Evolutionary conservation across 352 stramenopile species (phyloP), one percentile per base, ranked within the genome.

Genomic region (Phytophthora syringae): DNA sequence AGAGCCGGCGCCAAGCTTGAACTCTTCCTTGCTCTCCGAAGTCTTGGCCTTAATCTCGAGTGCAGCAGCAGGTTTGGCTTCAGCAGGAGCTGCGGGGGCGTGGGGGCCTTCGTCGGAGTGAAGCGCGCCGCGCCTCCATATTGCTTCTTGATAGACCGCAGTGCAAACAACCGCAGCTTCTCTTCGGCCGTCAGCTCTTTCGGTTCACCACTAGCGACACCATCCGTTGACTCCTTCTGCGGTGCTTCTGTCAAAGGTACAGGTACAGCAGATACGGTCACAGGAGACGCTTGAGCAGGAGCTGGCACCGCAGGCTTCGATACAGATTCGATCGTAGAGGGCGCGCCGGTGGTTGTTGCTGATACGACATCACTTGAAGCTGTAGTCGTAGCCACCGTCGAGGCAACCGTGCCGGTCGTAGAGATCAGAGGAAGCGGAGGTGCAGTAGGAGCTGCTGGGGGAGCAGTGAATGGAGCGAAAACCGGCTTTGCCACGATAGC

Each of bases 71-170:
- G 71, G 36, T 16, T 75, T 74, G 22, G 58, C 45, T 61, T 72
- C 61, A 37, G 43, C 54, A 47, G 50, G 21, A 22, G 58, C 43
- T 43, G 55, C 47, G 62, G 24, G 56, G 57, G 18, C 5, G 50
- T 30, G 45, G 56, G 15, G 4, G 32, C 36, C 56, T 79, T 80
- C n/a, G 64, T 62, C 3, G 67, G 67, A 13, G 60, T 77, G 18
- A 74, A 63, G 12, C 67, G 67, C 42, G 64, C 49, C 27, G 56
- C 49, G 28, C 70, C 62, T 28, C 48, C 67, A 13, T 85, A 69
- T 52, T 88, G 77, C 56, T 89, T 89, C 64, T 88, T 89, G 60
- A 92, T 82, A 0, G 84, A 90, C 52, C 85, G 80, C 21, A 90
- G 63, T 11, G 80, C 81, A 59, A 88, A 88, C 39, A 82, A 51